A percentile compares a stretch with the other conserved stretches of the same genome.
phyloP scores from a whole-genome alignment of 2,329 filamentous ascomycete species.

The Orbilia javanica region DNA sequence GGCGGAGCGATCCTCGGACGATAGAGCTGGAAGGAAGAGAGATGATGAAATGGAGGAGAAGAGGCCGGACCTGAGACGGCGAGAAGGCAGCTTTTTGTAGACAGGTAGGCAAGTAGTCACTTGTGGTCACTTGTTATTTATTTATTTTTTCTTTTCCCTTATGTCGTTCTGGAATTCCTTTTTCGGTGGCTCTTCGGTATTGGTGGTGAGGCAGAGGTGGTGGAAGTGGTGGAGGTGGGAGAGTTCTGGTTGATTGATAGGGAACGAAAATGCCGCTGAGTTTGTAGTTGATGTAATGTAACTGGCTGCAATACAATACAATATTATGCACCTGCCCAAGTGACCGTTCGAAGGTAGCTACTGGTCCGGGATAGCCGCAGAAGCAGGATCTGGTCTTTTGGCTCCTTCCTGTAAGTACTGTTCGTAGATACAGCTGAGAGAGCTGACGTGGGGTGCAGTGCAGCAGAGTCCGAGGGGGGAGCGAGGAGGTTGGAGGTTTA shows the following conservation, averaged over 20 bases:
- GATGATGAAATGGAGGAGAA: no score
- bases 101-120: no score
- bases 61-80: neutral
- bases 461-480: neutral
- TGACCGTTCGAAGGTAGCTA: conserved; percentile 34
- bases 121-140: no score
- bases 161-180: neutral
- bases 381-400: conserved; percentile 25
- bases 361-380: conserved; percentile 31
- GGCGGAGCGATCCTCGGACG: conserved; percentile 11
- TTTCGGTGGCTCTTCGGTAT: conserved; percentile 7
- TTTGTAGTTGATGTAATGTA: conserved; percentile 9
- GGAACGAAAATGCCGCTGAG: conserved; percentile 45
- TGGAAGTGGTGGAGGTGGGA: neutral
- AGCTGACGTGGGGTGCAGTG: conserved; percentile 49
- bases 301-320: conserved; percentile 20
- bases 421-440: neutral
- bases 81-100: conserved; percentile 34
- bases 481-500: neutral
- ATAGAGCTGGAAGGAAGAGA: neutral
- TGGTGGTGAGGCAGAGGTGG: conserved; percentile 3
- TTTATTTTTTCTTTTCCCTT: neutral
- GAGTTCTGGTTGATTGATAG: neutral
- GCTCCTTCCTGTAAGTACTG: conserved; percentile 21
- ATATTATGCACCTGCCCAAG: conserved; percentile 46